Conservation (phyloP, 1,284 basidiomycete species). For the Cutaneotrichosporon sp. region DNA sequence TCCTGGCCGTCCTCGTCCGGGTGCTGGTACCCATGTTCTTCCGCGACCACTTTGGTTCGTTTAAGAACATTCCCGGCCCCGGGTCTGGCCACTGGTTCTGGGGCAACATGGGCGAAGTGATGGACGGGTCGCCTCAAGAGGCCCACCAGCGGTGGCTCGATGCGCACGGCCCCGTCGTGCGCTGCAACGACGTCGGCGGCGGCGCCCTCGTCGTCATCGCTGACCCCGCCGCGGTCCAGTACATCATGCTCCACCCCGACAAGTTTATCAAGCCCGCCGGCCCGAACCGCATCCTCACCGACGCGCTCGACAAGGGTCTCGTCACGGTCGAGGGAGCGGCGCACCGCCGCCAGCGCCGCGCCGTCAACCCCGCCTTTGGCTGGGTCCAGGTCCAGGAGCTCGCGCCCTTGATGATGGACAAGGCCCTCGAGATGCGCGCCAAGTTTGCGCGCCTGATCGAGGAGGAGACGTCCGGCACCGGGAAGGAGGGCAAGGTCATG, state of each 20-base stretch:
- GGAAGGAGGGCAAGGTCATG: constrained; percentile 38
- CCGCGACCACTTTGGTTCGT: constrained; percentile 13
- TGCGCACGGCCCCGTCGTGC: constrained; percentile 31
- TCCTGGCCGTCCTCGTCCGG: not conserved
- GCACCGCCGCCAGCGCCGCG: constrained; percentile 59
- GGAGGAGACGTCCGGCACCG: constrained; percentile 58
- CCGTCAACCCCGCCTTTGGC: constrained; percentile 53
- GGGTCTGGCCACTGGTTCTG: constrained; percentile 18
- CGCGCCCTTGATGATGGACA: constrained; percentile 64
- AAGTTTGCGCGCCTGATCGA: constrained; percentile 65
- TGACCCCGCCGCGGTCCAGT: constrained; percentile 50
- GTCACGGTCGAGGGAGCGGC: constrained; percentile 54
- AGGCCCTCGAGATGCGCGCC: constrained; percentile 59
- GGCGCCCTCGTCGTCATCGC: constrained; percentile 55
- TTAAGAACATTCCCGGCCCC: constrained; percentile 27
- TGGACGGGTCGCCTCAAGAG: constrained; percentile 19
- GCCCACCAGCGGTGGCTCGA: constrained; percentile 28
- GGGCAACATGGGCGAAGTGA: constrained; percentile 25
- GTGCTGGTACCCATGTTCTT: not conserved
- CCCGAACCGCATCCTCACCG: constrained; percentile 59
- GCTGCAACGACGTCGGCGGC: constrained; percentile 24
- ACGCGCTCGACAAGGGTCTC: constrained; percentile 44
- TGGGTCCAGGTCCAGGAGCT: constrained; percentile 39
- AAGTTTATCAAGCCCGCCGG: constrained; percentile 69
- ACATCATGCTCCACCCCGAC: constrained; percentile 65